phyloP scores from a whole-genome alignment of 2,329 filamentous ascomycete genomes.

The Colletotrichum sp. region DNA sequence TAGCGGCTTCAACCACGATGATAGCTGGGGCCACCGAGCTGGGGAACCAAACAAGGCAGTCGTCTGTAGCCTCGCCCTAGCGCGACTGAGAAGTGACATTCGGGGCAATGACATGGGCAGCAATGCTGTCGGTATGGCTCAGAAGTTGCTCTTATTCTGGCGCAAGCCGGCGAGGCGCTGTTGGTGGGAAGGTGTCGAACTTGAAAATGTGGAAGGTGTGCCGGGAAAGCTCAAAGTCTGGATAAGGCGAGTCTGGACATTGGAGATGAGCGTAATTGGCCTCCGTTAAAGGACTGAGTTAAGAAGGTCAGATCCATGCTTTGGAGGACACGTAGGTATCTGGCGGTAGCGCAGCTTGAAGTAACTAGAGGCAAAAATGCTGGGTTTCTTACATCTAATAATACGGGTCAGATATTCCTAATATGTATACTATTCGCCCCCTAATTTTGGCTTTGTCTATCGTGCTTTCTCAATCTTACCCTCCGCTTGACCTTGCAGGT shows the following conservation, averaged over 20 bases:
- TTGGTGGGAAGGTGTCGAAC: constrained; percentile 98
- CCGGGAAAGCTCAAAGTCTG: constrained; percentile 95
- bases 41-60: constrained; percentile 98
- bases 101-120: constrained; percentile 76
- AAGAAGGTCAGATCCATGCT: no score
- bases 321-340: not conserved
- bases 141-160: constrained; percentile 98
- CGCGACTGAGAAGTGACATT: constrained; percentile 90
- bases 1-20: constrained; percentile 95
- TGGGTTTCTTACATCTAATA: not conserved
- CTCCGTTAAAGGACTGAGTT: constrained; percentile 59
- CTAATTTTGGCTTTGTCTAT: not conserved
- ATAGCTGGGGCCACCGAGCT: constrained; percentile 95
- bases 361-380: not conserved
- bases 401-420: not conserved
- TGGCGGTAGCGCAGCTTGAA: not conserved
- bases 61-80: constrained; percentile 93
- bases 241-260: constrained; percentile 97
- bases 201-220: constrained; percentile 87
- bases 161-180: constrained; percentile 93
- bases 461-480: not conserved
- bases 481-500: not conserved
- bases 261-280: constrained; percentile 97
- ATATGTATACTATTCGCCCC: not conserved
- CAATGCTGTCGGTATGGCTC: constrained; percentile 94